Evolutionary conservation across 2,329 filamentous ascomycete species (phyloP).

Genomic region (Aspergillus carbonarius): DNA sequence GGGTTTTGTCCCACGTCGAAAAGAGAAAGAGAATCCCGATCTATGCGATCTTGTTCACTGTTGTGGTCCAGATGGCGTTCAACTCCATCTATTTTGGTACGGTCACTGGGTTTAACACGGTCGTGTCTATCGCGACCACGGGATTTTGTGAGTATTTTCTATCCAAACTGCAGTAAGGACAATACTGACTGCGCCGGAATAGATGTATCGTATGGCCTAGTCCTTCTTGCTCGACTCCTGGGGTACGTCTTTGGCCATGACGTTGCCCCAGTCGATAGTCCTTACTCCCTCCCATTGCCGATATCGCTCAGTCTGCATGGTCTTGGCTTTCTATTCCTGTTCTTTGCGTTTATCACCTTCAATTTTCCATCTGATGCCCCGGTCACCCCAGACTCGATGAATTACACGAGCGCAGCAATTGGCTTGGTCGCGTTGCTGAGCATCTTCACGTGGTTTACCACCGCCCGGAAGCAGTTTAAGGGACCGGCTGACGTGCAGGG

Average conservation of each 20-base stretch:
- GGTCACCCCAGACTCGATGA: constrained; percentile 57
- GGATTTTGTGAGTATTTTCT: constrained; percentile 51
- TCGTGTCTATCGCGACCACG: constrained; percentile 58
- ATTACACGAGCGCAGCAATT: constrained; percentile 58
- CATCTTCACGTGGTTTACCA: constrained; percentile 53
- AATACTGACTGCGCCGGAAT: not conserved
- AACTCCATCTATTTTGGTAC: constrained; percentile 58
- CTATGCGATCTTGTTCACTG: constrained; percentile 49
- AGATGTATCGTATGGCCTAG: constrained; percentile 59
- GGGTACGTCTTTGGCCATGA: constrained; percentile 46
- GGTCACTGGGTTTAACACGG: constrained; percentile 55
- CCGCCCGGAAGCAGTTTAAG: constrained; percentile 51
- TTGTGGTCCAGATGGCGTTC: constrained; percentile 52
- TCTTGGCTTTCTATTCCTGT: constrained; percentile 52
- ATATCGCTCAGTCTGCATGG: constrained; percentile 50
- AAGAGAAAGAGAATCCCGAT: constrained; percentile 49
- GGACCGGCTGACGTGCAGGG: constrained; percentile 39
- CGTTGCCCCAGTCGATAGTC: constrained; percentile 32
- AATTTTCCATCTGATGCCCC: constrained; percentile 55
- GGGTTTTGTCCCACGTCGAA: constrained; percentile 48
- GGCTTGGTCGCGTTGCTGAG: constrained; percentile 55
- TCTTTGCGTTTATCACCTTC: constrained; percentile 57
- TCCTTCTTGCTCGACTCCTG: constrained; percentile 52
- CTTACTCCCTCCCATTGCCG: constrained; percentile 44
- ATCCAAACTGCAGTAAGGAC: too few species aligned